A percentile compares a stretch with the other conserved stretches of the same genome.
phyloP scores from a whole-genome alignment of 2,329 filamentous ascomycete genomes.

The Microcyclospora pomicola region DNA sequence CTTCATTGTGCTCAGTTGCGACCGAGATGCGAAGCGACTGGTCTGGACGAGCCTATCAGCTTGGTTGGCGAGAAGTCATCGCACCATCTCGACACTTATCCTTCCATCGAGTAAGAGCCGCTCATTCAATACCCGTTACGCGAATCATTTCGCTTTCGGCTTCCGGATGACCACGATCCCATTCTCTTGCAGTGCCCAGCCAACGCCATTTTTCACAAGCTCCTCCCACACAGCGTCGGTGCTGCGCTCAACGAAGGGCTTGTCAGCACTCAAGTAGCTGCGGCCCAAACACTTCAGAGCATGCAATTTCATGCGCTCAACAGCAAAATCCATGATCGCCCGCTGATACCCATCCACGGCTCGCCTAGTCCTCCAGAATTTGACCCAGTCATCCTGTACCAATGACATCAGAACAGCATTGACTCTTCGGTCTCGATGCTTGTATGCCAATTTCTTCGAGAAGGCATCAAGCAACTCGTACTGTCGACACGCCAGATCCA shows the following conservation, averaged over 20 bases:
- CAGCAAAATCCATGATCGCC: constrained; percentile 68
- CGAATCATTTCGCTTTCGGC: constrained; percentile 29
- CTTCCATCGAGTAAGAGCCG: no score
- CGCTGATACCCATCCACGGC: constrained; percentile 69
- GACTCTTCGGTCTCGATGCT: constrained; percentile 52
- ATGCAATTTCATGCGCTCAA: constrained; percentile 57
- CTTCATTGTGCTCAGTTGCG: no score
- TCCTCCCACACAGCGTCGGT: constrained; percentile 59
- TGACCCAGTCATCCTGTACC: constrained; percentile 67
- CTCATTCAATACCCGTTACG: no score
- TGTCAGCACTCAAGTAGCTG: constrained; percentile 62
- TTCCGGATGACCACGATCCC: constrained; percentile 65
- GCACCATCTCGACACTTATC: no score
- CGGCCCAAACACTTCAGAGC: constrained; percentile 76
- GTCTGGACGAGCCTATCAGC: no score
- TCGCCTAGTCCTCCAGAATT: constrained; percentile 58
- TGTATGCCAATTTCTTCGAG: constrained; percentile 46
- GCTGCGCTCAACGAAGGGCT: constrained; percentile 53
- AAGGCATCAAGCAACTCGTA: constrained; percentile 62
- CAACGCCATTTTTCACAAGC: constrained; percentile 58
- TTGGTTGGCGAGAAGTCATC: no score
- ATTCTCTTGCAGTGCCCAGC: constrained; percentile 60
- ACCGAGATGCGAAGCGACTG: no score
- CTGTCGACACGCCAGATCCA: constrained; percentile 80
- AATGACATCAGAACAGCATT: constrained; percentile 56